A percentile compares a stretch with the other conserved stretches of the same genome.
Evolutionary conservation across 2,329 filamentous ascomycete genomes (phyloP).

Genomic region (Pseudogymnoascus verrucosus): DNA sequence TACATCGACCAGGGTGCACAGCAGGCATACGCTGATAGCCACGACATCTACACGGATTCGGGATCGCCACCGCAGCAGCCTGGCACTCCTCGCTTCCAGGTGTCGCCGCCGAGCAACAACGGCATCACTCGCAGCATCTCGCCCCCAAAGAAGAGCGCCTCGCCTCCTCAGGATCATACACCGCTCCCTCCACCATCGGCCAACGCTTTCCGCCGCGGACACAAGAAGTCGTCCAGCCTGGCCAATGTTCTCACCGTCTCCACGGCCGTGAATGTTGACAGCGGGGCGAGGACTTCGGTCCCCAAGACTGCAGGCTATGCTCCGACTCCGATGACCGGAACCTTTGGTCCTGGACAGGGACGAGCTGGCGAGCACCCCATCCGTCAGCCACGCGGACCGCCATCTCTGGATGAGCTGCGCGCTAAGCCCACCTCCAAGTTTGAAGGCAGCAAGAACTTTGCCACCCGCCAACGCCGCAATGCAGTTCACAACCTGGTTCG

Average conservation of each 20-base stretch:
- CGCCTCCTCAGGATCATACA: conserved; percentile 59
- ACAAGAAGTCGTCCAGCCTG: conserved; percentile 66
- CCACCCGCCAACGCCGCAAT: conserved; percentile 80
- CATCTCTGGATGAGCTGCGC: conserved; percentile 82
- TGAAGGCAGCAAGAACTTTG: conserved; percentile 97
- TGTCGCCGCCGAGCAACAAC: conserved; percentile 63
- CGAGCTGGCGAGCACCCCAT: conserved; percentile 91
- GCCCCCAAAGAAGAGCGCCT: conserved; percentile 58
- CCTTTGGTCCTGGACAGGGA: conserved; percentile 85
- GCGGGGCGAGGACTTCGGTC: conserved; percentile 49
- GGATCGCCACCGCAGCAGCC: conserved; percentile 45
- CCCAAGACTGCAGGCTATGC: conserved; percentile 78
- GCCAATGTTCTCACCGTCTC: conserved; percentile 39
- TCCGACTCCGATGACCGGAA: conserved; percentile 69
- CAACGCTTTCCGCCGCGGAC: conserved; percentile 85
- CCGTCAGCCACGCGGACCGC: conserved; percentile 87
- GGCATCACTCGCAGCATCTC: conserved; percentile 53
- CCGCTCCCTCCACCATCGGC: conserved; percentile 82
- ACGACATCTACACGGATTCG: conserved; percentile 28
- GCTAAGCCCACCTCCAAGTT: conserved; percentile 85
- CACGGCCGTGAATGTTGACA: conserved; percentile 23
- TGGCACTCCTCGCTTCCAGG: conserved; percentile 65
- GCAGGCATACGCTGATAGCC: conserved; percentile 27
- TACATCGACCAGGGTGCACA: conserved; percentile 43
- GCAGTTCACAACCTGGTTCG: conserved; percentile 88